Evolutionary conservation across 306 rosid species (phyloP).

Genomic region (Prunus mume): DNA sequence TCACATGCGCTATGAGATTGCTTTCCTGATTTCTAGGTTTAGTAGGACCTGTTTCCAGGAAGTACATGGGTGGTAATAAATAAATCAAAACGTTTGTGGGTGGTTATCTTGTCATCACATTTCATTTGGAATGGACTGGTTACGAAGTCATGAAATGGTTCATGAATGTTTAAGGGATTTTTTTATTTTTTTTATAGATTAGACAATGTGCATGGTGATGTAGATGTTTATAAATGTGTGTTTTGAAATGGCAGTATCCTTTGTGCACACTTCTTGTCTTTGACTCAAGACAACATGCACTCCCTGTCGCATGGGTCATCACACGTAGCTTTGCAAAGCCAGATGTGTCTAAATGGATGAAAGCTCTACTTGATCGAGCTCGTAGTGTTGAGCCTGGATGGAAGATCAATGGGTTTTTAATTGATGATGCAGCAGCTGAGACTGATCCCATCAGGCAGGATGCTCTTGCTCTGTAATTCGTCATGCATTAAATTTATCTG

Average conservation of each 20-base stretch:
- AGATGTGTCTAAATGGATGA: slow-evolving; percentile 86
- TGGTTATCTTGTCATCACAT: neutral
- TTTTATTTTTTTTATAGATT: slow-evolving; percentile 4
- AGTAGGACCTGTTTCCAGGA: neutral
- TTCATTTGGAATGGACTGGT: neutral
- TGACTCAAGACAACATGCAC: slow-evolving; percentile 95
- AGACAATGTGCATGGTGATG: neutral
- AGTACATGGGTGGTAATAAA: neutral
- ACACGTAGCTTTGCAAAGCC: slow-evolving; percentile 88
- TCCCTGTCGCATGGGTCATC: slow-evolving; percentile 93
- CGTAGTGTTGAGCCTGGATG: slow-evolving; percentile 71
- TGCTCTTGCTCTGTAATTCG: slow-evolving; percentile 17
- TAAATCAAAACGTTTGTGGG: neutral
- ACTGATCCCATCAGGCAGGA: slow-evolving; percentile 81
- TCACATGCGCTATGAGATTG: neutral
- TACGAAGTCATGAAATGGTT: neutral
- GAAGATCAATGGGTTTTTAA: slow-evolving; percentile 78
- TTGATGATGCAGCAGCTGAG: slow-evolving; percentile 90
- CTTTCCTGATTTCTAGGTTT: neutral
- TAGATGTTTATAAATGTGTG: slow-evolving; percentile 29
- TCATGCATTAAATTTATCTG: slow-evolving; percentile 13
- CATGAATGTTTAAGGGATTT: neutral
- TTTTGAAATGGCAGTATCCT: slow-evolving; percentile 69
- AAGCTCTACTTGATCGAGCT: slow-evolving; percentile 65
- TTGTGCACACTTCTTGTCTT: slow-evolving; percentile 87